Conservation (phyloP, 2,329 filamentous ascomycete genomes). For the Allantophomopsis lycopodina region DNA sequence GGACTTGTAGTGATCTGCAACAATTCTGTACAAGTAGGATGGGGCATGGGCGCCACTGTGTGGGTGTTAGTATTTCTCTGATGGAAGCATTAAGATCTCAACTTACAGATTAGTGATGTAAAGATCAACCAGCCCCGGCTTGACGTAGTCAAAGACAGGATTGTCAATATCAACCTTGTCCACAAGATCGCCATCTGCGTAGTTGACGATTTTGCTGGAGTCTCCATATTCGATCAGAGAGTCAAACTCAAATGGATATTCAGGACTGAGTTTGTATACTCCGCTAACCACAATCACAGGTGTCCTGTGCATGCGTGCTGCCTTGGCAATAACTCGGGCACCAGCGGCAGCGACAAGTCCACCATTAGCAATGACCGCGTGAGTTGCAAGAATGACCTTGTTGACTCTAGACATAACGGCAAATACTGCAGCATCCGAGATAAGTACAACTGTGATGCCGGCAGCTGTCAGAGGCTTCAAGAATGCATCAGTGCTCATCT, state of each 20-base stretch:
- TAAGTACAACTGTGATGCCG: conserved; percentile 70
- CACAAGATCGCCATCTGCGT: conserved; percentile 67
- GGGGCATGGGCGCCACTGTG: conserved; percentile 51
- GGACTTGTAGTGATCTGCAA: conserved; percentile 61
- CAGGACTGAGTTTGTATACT: conserved; percentile 86
- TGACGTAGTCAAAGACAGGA: conserved; percentile 71
- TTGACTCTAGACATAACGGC: conserved; percentile 92
- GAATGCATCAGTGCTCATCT: conserved; percentile 36
- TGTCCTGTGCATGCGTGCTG: conserved; percentile 68
- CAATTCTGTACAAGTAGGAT: conserved; percentile 59
- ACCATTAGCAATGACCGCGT: conserved; percentile 79
- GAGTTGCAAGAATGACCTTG: conserved; percentile 85
- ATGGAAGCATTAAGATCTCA: conserved; percentile 5
- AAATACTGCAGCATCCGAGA: conserved; percentile 76
- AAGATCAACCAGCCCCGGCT: conserved; percentile 60
- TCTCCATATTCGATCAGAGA: conserved; percentile 79
- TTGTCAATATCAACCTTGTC: conserved; percentile 66
- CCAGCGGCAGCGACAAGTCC: conserved; percentile 75
- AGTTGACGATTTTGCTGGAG: conserved; percentile 61
- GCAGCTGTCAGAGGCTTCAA: conserved; percentile 65
- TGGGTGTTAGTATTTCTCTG: conserved; percentile 2
- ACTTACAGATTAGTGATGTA: conserved; percentile 78
- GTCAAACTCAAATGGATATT: conserved; percentile 74
- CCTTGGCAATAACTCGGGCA: conserved; percentile 70
- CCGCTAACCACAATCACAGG: conserved; percentile 83